Conservation (phyloP, 352 stramenopile genomes). For the Phytophthora parvispora region DNA sequence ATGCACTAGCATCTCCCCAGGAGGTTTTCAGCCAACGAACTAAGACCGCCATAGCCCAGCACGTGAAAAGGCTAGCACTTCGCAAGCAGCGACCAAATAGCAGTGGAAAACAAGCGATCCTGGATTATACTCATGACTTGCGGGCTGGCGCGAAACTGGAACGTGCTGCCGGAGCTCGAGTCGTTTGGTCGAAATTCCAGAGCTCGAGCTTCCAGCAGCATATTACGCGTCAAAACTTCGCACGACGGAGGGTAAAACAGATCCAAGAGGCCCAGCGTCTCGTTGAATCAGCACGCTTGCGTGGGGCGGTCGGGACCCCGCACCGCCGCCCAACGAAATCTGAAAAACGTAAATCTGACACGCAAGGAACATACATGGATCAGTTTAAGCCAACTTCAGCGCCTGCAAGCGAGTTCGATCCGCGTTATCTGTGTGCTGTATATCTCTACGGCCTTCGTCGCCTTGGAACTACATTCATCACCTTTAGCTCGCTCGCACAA, state of each 20-base stretch:
- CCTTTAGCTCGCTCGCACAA: constrained; percentile 52
- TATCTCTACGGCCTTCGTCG: constrained; percentile 55
- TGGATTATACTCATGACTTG: background rate
- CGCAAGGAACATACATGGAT: constrained; percentile 34
- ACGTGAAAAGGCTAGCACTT: constrained; percentile 20
- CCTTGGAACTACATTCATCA: constrained; percentile 60
- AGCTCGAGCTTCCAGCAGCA: constrained; percentile 66
- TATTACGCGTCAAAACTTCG: constrained; percentile 62
- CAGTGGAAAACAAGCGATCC: background rate
- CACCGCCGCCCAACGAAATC: constrained; percentile 3
- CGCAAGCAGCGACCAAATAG: constrained; percentile 6
- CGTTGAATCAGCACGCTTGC: constrained; percentile 34
- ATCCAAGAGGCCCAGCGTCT: constrained; percentile 28
- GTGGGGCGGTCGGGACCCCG: background rate
- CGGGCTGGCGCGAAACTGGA: background rate
- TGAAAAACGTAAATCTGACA: background rate
- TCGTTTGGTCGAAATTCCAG: constrained; percentile 60
- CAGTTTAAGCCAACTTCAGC: constrained; percentile 31
- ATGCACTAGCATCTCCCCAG: background rate
- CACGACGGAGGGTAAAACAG: constrained; percentile 34
- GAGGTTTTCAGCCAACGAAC: constrained; percentile 22
- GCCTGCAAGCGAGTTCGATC: constrained; percentile 1
- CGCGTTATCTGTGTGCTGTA: constrained; percentile 56
- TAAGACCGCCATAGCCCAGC: constrained; percentile 24
- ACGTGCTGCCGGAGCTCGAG: background rate